phyloP scores from a whole-genome alignment of 23 red algal species.

The Gracilaria vermiculophylla region DNA sequence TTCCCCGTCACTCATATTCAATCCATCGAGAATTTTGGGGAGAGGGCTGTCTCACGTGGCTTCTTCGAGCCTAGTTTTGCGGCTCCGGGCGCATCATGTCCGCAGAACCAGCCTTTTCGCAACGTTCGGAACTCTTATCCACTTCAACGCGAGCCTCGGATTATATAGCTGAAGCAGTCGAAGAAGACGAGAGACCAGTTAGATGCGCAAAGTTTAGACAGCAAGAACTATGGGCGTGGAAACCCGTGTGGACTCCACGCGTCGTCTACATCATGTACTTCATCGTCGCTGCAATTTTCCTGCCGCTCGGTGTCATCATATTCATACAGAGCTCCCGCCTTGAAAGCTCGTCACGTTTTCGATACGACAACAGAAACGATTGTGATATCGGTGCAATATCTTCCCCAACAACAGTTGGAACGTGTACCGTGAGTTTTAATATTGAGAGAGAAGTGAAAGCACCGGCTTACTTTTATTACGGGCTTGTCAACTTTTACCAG shows the following conservation, averaged over 20 bases:
- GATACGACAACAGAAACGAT: slow-evolving; percentile 57
- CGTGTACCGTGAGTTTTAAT: slow-evolving; percentile 22
- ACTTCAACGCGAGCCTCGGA: background rate
- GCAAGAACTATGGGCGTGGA: slow-evolving; percentile 81
- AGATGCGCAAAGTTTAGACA: slow-evolving; percentile 72
- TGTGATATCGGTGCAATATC: slow-evolving; percentile 51
- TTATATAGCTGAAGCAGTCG: background rate
- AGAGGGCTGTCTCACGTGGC: background rate
- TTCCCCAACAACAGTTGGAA: background rate
- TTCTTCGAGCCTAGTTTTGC: background rate
- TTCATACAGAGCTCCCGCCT: slow-evolving; percentile 47
- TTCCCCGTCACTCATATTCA: background rate
- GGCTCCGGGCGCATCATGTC: background rate
- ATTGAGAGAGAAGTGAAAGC: slow-evolving; percentile 40
- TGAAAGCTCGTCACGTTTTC: slow-evolving; percentile 22
- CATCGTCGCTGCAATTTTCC: slow-evolving; percentile 54
- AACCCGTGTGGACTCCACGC: slow-evolving; percentile 67
- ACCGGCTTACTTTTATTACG: slow-evolving; percentile 78
- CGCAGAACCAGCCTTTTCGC: background rate
- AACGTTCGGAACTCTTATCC: background rate
- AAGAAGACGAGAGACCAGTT: background rate
- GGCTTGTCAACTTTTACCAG: slow-evolving; percentile 82
- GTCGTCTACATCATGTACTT: slow-evolving; percentile 74
- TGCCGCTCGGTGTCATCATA: slow-evolving; percentile 68
- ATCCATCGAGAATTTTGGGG: background rate